Base-by-base conservation (phyloP, 257 asterid species). In the Penstemon davidsonii region DNA sequence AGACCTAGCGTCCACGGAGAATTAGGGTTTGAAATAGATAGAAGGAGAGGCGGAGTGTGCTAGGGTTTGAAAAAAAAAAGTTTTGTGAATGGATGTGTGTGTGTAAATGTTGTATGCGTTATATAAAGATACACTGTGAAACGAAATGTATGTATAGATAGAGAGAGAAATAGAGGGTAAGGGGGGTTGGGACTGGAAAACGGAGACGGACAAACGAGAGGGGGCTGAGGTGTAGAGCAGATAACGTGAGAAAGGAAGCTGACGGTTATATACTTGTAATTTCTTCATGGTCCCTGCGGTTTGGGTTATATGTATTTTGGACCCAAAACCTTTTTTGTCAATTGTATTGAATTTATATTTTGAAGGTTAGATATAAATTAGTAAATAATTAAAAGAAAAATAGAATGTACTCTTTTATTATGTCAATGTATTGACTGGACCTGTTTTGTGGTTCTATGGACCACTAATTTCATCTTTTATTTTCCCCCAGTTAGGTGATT, bases 21-120 rank as follows among this genome's bases (percentile, higher is more conserved):
- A 64, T 41, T 69, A 80, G 78, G 85, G 74, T 70, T 77, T 68
- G 69, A 40, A 59, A 72, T 9, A 10, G 15, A 18, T 10, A 11
- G 51, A 57, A 43, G 55, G 37, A 50, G 67, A 55, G 72, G 72
- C 71, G 79, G 68, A 66, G 36, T 15, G 11, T 3, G 8, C 66
- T 72, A 74, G 78, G 75, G 78, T 71, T 76, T 15, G 54, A 2
- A 7, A 13, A n/a, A 7, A 7, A 55, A 19, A 6, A 51, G 55
- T 69, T 37, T 37, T 52, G 73, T 45, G 7, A 37, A 33, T 41
- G 3, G 41, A 40, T 47, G 66, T 44, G 56, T 55, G 55, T 61
- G 50, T 73, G 15, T 15, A 2, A 3, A 3, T 3, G 4, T 44
- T 64, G 42, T 10, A 54, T 67, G 36, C 45, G 74, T 57, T 59